A percentile compares a stretch with the other conserved stretches of the same genome.
These are phyloP conservation scores for Stagonosporopsis chrysanthemi DNA, from an alignment of 2,329 filamentous ascomycete species.

Conservation along the genomic window DNA sequence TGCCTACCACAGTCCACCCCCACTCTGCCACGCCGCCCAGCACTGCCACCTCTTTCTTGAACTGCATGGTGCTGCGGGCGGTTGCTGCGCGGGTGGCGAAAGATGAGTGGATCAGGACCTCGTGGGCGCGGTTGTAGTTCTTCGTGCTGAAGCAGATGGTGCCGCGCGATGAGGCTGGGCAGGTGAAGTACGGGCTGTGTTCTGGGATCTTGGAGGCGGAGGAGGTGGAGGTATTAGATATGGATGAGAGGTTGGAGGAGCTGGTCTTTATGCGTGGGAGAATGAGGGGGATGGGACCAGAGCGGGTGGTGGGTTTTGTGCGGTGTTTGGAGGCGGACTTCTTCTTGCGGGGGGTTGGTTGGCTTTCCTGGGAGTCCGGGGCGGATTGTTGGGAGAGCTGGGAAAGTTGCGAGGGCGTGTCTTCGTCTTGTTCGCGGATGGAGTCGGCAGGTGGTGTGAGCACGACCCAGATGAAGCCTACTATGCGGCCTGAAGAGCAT, in stretches of 20 bases:
- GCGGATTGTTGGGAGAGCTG: conserved; percentile 29
- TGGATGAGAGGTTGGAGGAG: conserved; percentile 50
- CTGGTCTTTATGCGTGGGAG: conserved; percentile 70
- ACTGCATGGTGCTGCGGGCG: conserved; percentile 70
- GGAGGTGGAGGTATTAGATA: conserved; percentile 55
- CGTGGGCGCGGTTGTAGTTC: conserved; percentile 71
- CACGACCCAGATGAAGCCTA: conserved; percentile 94
- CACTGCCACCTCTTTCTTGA: conserved; percentile 71
- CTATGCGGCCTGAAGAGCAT: conserved; percentile 88
- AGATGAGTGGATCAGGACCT: conserved; percentile 75
- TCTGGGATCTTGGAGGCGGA: conserved; percentile 55
- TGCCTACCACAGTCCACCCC: conserved; percentile 40
- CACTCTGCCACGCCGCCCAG: conserved; percentile 42
- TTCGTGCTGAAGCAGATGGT: conserved; percentile 68
- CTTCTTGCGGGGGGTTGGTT: conserved; percentile 23
- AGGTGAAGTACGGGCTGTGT: conserved; percentile 69
- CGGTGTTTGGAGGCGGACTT: conserved; percentile 26
- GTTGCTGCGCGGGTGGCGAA: conserved; percentile 73
- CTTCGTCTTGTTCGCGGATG: conserved; percentile 43
- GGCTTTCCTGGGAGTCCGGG: conserved; percentile 27
- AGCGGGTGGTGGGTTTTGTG: conserved; percentile 41
- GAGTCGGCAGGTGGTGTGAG: conserved; percentile 67
- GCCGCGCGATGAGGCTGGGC: conserved; percentile 69
- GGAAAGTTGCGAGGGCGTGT: conserved; percentile 36
- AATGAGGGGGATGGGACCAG: conserved; percentile 69